These are phyloP conservation scores for Berkeleyomyces rouxiae DNA, from an alignment of 2,329 filamentous ascomycete genomes.

Conservation along the genomic window DNA sequence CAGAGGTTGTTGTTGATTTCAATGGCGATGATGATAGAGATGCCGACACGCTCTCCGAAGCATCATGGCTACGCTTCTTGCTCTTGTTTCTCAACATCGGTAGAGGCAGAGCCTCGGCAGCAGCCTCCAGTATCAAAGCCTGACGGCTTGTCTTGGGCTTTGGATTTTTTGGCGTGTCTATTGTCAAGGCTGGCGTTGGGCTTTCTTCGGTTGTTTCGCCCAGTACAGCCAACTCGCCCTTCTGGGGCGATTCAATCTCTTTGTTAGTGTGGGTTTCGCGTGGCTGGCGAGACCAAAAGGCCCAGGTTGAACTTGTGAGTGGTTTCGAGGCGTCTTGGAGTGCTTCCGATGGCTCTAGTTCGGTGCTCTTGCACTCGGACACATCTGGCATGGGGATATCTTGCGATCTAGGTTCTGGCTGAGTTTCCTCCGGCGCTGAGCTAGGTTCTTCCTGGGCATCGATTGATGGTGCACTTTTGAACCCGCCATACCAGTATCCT, in stretches of 20 bases:
- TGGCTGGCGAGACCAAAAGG: slow-evolving; percentile 57
- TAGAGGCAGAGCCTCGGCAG: neutral
- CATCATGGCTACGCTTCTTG: slow-evolving; percentile 3
- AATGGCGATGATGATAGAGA: slow-evolving; percentile 21
- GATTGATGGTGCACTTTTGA: neutral
- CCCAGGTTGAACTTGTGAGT: slow-evolving; percentile 52
- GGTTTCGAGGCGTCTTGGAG: neutral
- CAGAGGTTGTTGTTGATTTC: slow-evolving; percentile 17
- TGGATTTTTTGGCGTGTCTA: neutral
- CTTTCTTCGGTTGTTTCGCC: slow-evolving; percentile 40
- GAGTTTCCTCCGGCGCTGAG: neutral
- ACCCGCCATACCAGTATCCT: neutral
- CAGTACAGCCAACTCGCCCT: slow-evolving; percentile 40
- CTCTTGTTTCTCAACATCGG: neutral
- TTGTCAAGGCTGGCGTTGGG: slow-evolving; percentile 26
- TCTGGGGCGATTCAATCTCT: slow-evolving; percentile 16
- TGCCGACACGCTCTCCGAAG: slow-evolving; percentile 18
- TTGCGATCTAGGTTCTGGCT: neutral
- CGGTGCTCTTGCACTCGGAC: neutral
- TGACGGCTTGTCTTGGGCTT: neutral
- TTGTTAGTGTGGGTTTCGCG: slow-evolving; percentile 15
- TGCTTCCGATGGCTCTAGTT: neutral
- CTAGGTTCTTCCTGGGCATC: neutral
- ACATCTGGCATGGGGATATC: neutral
- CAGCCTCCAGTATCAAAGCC: neutral